A percentile compares a stretch with the other conserved stretches of the same genome.
Conservation (phyloP, 495 filamentous ascomycete species). For the Annulohypoxylon bovei region DNA sequence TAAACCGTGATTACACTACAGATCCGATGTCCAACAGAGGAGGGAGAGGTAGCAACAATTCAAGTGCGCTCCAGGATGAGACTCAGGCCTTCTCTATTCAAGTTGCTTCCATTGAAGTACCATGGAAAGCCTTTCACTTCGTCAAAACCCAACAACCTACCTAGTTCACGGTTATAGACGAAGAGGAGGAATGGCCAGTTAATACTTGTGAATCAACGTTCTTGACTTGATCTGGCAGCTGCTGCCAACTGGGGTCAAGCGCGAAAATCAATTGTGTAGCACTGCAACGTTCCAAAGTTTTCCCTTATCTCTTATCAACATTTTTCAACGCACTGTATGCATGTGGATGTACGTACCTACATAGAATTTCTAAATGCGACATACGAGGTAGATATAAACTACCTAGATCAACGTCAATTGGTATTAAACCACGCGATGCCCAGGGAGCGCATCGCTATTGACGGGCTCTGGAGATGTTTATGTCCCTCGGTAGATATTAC, state of each 20-base stretch:
- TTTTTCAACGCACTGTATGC: no score
- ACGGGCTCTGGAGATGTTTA: conserved; percentile 74
- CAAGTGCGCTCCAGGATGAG: background rate
- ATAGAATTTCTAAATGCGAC: background rate
- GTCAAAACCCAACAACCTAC: background rate
- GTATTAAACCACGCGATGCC: conserved; percentile 51
- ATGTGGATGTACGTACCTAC: no score
- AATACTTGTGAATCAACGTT: background rate
- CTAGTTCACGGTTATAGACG: no score
- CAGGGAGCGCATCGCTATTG: conserved; percentile 58
- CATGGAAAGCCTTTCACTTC: no score
- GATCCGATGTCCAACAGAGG: background rate
- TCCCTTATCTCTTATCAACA: background rate
- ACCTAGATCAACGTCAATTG: conserved; percentile 10
- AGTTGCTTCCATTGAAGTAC: background rate
- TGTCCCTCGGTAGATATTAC: conserved; percentile 66
- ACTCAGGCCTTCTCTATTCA: background rate
- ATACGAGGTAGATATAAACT: background rate
- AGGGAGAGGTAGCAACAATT: background rate
- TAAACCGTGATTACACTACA: background rate
- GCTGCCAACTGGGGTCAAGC: background rate
- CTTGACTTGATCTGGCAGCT: background rate
- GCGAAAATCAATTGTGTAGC: background rate
- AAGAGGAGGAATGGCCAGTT: background rate
- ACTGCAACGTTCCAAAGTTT: no score